Evolutionary conservation across 805 yeast species (phyloP).

Genomic region (Barnettozyma botsteinii): DNA sequence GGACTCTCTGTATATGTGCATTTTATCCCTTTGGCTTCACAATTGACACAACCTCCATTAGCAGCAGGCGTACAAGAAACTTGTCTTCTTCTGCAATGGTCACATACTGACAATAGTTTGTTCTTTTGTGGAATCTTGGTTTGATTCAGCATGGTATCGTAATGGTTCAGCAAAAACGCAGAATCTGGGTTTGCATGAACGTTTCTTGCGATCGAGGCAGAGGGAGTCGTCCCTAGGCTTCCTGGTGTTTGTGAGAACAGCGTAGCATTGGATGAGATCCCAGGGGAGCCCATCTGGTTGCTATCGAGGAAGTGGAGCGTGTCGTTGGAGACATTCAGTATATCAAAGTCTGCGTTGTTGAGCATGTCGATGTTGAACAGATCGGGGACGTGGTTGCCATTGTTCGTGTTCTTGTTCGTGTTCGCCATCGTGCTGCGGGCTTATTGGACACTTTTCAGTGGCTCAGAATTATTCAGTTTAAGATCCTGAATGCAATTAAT

Average conservation of each 20-base stretch:
- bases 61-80: conserved; percentile 72
- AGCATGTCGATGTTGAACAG: conserved; percentile 19
- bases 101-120: conserved; percentile 39
- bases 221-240: too few species aligned
- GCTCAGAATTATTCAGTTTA: too few species aligned
- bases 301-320: conserved; percentile 9
- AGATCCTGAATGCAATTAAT: too few species aligned
- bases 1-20: conserved; percentile 71
- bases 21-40: conserved; percentile 64
- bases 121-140: background rate
- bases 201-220: conserved; percentile 1
- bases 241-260: conserved; percentile 7
- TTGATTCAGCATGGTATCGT: conserved; percentile 1
- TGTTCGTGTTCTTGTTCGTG: background rate
- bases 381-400: background rate
- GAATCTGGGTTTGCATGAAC: conserved; percentile 3
- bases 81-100: conserved; percentile 75
- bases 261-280: background rate
- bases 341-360: conserved; percentile 20
- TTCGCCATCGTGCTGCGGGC: background rate
- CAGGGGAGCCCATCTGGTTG: conserved; percentile 3
- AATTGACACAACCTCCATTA: conserved; percentile 55
- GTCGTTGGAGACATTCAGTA: conserved; percentile 21
- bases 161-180: background rate
- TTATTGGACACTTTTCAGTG: too few species aligned